A percentile compares a stretch with the other conserved stretches of the same genome.
These are phyloP conservation scores for Fagus sylvatica DNA, from an alignment of 306 rosid genomes.

Conservation along the genomic window DNA sequence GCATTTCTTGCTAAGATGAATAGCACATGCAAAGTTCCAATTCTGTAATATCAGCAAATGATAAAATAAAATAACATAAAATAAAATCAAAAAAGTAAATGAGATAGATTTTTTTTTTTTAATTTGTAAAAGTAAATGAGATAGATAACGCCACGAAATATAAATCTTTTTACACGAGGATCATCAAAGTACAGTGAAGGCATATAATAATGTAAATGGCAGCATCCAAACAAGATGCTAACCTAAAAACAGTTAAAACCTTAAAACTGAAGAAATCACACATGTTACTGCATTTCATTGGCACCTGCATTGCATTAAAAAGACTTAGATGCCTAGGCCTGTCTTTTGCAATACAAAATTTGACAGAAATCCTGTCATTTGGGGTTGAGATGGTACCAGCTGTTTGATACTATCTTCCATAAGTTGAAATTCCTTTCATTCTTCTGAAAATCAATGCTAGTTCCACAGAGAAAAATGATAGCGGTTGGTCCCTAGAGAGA, in stretches of 20 bases:
- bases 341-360: constrained; percentile 19
- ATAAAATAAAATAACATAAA: not conserved
- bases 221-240: constrained; percentile 11
- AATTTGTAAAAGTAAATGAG: no score
- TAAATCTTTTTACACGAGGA: constrained; percentile 19
- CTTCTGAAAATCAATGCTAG: constrained; percentile 33
- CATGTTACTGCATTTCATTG: constrained; percentile 31
- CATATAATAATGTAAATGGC: constrained; percentile 8
- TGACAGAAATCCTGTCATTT: constrained; percentile 15
- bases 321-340: constrained; percentile 30
- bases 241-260: not conserved
- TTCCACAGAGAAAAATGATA: constrained; percentile 44
- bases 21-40: no score
- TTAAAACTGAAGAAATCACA: constrained; percentile 18
- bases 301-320: constrained; percentile 26
- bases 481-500: constrained; percentile 27
- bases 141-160: not conserved
- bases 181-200: constrained; percentile 2
- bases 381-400: constrained; percentile 25
- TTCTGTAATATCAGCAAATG: no score
- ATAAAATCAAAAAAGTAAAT: not conserved
- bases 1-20: no score
- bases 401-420: constrained; percentile 26
- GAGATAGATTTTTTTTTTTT: no score
- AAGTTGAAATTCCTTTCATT: constrained; percentile 23